Base-by-base conservation (phyloP, 2,329 filamentous ascomycete genomes). In the Coleophoma crateriformis region DNA sequence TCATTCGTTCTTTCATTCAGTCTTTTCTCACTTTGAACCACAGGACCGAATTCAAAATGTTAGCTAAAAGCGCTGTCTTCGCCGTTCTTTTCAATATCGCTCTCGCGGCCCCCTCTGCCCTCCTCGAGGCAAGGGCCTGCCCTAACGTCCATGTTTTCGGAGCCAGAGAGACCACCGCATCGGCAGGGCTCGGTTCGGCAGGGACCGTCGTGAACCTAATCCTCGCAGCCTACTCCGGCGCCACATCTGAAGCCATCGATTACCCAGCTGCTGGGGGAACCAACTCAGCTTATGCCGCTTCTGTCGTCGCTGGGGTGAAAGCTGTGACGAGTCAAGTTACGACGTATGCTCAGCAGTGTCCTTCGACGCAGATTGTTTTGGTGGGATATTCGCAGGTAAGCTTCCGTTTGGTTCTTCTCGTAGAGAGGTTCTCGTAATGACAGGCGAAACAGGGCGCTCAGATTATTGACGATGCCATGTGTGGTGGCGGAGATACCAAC, bases 221-320 rank as follows among this genome's bases (percentile, higher is more conserved):
- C 34, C 61, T 70, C 4, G 62, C 60, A 33, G 68, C 72, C 3
- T 74, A 76, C 54, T 56, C 73, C 0, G 76, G 74, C 1, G 63
- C 75, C 1, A 78, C 74, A 0, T 67, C 75, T 2, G 76, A 78
- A 51, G 72, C 77, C 27, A 78, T 80, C 52, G 61, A 51, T 38
- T 80, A 80, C 54, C 77, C 82, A 33, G 82, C 82, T 3, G 82
- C 79, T 37, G 81, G 82, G 50, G 81, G 81, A 4, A 73, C 78
- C 55, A 59, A 69, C 1, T 69, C 67, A 1, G 73, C 71, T 59
- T 85, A 85, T 55, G 77, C 73, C 2, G 73, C 71, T 57, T 84
- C 81, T 8, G 78, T 77, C 1, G 63, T 67, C 7, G 61, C 70
- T 34, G 68, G 35, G 4, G 35, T 38, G 7, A 38, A 38, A 38